Percentiles rank a stretch among this genome's conserved stretches.
Conservation (phyloP, 2,329 filamentous ascomycete species). For the Botrytis squamosa region DNA sequence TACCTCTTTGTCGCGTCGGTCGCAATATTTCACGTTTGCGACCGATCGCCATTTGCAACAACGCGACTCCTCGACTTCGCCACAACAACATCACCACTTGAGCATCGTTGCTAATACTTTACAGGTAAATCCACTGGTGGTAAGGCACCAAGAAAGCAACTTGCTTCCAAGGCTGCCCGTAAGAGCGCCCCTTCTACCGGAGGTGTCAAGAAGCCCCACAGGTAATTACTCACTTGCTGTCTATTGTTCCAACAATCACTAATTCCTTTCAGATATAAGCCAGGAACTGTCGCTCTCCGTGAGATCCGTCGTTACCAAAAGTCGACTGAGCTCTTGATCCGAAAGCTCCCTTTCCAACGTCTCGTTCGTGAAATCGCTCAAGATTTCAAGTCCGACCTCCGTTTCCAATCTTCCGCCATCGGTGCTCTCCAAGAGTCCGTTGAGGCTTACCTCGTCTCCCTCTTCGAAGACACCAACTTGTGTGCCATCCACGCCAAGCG, state of each 20-base stretch:
- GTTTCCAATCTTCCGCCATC: constrained; percentile 98
- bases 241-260: not conserved
- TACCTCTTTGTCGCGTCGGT: constrained; percentile 26
- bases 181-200: constrained; percentile 95
- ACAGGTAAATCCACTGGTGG: constrained; percentile 71
- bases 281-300: constrained; percentile 92
- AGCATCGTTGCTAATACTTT: constrained; percentile 31
- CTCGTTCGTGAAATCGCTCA: constrained; percentile 95
- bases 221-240: not conserved
- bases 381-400: constrained; percentile 91
- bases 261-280: constrained; percentile 70
- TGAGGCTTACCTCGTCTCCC: constrained; percentile 96
- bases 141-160: constrained; percentile 88
- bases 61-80: constrained; percentile 24
- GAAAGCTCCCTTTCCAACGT: constrained; percentile 97
- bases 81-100: constrained; percentile 11
- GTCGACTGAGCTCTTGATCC: constrained; percentile 91
- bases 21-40: constrained; percentile 31
- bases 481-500: constrained; percentile 99
- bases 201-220: constrained; percentile 21
- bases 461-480: constrained; percentile 98
- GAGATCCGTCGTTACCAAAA: constrained; percentile 99
- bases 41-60: constrained; percentile 21
- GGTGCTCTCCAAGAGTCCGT: constrained; percentile 97
- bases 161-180: constrained; percentile 95